Base-by-base conservation (phyloP, 306 rosid species). In the Chamaecrista fasciculata region DNA sequence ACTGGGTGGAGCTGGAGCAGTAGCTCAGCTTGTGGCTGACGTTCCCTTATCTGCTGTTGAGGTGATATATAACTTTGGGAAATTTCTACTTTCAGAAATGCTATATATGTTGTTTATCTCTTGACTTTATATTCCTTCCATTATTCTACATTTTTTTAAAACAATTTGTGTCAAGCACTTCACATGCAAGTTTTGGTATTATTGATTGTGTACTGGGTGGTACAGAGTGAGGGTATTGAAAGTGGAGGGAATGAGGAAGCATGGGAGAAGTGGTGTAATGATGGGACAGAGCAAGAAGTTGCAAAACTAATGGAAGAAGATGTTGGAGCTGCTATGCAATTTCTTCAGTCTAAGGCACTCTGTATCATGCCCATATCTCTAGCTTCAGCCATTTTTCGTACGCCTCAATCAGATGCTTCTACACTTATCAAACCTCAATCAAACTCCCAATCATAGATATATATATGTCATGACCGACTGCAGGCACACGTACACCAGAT, bases 301-400 rank as follows among this genome's bases (percentile, higher is more conserved):
- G 99, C 99, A 8, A 95, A 95, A 75, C 83, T 95, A 52, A 95
- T 95, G 99, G 99, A 94, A 82, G 96, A 91, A 80, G 97, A 95
- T 68, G 84, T 95, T 14, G 99, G 99, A 82, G 96, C 97, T 64
- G 99, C 99, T 44, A 89, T 91, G 97, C 99, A 94, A 59, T 84
- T 85, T 76, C 99, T 94, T 70, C 99, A 94, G 80, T 85, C 99
- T 67, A 94, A 91, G 82, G 95, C 97, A 33, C 97, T 94, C 8
- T 94, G 99, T 79, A 91, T 94, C 77, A 94, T 94, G 99, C 99
- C 99, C 2, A 78, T 94, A 71, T 94, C 99, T 6, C 87, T 94
- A n/a, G 96, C 99, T 67, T 89, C 99, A 1, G 92, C 96, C 11
- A 94, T 94, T 62, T 91, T 94, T 65, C 77, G 81, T 37, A 82